Evolutionary conservation across 768 basidiomycete genomes (phyloP).

Genomic region (Trichaptum fuscoviolaceum): DNA sequence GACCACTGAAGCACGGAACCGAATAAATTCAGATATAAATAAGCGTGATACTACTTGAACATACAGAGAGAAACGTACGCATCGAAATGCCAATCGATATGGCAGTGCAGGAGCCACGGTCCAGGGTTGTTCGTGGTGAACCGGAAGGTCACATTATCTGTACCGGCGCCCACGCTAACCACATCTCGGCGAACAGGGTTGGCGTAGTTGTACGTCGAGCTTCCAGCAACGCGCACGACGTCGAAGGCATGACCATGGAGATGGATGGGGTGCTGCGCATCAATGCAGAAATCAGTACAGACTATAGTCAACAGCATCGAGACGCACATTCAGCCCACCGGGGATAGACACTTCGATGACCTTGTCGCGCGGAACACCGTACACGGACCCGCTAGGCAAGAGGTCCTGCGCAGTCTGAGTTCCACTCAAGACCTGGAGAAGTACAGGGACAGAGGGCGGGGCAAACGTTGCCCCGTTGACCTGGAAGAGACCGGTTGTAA

Average conservation of each 20-base stretch:
- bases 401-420: constrained; percentile 7
- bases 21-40: too few species aligned
- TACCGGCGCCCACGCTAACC: constrained; percentile 7
- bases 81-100: constrained; percentile 42
- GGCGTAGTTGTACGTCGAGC: constrained; percentile 3
- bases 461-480: constrained; percentile 3
- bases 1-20: constrained; percentile 16
- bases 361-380: constrained; percentile 1
- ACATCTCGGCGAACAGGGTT: constrained; percentile 6
- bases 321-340: constrained; percentile 8
- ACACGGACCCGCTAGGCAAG: constrained; percentile 7
- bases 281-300: too few species aligned
- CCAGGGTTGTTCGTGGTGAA: constrained; percentile 19
- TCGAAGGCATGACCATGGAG: constrained; percentile 8
- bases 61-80: constrained; percentile 16
- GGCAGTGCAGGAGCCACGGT: constrained; percentile 49
- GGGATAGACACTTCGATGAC: constrained; percentile 11
- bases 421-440: constrained; percentile 11
- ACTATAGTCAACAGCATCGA: background rate
- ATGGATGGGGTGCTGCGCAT: constrained; percentile 9
- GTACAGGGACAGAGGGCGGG: constrained; percentile 5
- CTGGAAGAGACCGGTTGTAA: background rate
- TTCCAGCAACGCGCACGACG: background rate
- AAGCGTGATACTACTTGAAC: too few species aligned
- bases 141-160: constrained; percentile 8